Conservation (phyloP, 768 basidiomycete genomes). For the Serendipita sp. region DNA sequence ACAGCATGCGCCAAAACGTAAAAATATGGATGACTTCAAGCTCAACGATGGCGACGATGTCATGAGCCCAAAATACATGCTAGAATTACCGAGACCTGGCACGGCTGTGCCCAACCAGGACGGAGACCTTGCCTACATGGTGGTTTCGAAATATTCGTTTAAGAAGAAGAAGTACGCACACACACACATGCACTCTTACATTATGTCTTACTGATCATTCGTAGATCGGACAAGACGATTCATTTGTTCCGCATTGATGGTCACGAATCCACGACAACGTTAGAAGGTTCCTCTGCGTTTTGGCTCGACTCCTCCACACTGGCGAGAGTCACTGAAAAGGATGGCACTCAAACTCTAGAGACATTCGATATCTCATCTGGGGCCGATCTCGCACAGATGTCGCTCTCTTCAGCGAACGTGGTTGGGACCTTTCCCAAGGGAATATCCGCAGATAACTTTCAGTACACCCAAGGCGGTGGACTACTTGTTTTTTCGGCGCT, state of each 20-base stretch:
- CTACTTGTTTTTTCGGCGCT: conserved; percentile 72
- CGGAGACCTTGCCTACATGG: conserved; percentile 53
- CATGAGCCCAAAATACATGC: conserved; percentile 57
- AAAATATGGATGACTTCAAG: conserved; percentile 27
- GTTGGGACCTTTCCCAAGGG: conserved; percentile 56
- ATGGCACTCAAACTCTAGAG: conserved; percentile 40
- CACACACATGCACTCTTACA: neutral
- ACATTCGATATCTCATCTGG: conserved; percentile 33
- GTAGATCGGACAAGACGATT: conserved; percentile 44
- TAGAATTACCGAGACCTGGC: conserved; percentile 53
- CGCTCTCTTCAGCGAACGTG: conserved; percentile 21
- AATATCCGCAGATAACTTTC: conserved; percentile 49
- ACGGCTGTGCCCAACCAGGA: conserved; percentile 46
- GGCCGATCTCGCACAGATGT: conserved; percentile 15
- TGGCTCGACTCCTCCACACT: conserved; percentile 64
- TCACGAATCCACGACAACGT: neutral
- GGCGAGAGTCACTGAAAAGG: conserved; percentile 45
- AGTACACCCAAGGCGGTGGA: conserved; percentile 38
- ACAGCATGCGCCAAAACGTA: neutral
- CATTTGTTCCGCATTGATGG: neutral
- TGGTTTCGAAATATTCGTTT: conserved; percentile 54
- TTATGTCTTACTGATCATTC: neutral
- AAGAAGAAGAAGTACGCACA: conserved; percentile 53
- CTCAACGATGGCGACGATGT: conserved; percentile 44
- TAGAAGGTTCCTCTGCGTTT: conserved; percentile 34